Conservation (phyloP, 257 asterid species). For the Agastache rugosa region DNA sequence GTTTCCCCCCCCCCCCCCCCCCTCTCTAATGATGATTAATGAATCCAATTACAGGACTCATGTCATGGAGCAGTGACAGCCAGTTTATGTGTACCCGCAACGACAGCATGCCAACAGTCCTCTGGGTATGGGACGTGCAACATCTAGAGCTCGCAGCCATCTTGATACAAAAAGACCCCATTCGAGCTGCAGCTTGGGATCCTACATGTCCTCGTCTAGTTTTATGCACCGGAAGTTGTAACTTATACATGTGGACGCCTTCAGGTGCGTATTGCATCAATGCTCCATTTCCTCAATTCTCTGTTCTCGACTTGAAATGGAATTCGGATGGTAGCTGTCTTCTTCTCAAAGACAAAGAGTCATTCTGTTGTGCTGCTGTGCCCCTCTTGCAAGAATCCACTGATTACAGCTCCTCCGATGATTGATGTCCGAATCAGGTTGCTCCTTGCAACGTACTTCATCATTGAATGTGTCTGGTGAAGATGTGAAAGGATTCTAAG, state of each 20-base stretch:
- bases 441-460: neutral
- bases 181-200: slow-evolving; percentile 95
- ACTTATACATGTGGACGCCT: slow-evolving; percentile 98
- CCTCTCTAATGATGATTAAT: neutral
- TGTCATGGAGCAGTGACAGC: slow-evolving; percentile 96
- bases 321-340: slow-evolving; percentile 86
- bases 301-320: slow-evolving; percentile 84
- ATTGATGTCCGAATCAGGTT: slow-evolving; percentile 39
- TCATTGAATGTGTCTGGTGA: neutral
- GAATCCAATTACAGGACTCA: slow-evolving; percentile 63
- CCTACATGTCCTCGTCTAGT: slow-evolving; percentile 82
- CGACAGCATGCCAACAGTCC: slow-evolving; percentile 92
- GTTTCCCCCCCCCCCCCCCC: neutral
- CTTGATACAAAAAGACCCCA: slow-evolving; percentile 88
- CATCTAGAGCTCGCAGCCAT: slow-evolving; percentile 90
- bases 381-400: slow-evolving; percentile 84
- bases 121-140: slow-evolving; percentile 97
- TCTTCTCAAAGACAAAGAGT: slow-evolving; percentile 84
- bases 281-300: slow-evolving; percentile 72
- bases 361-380: slow-evolving; percentile 87
- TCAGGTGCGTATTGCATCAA: slow-evolving; percentile 87
- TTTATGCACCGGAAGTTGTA: slow-evolving; percentile 79
- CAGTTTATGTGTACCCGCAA: slow-evolving; percentile 87
- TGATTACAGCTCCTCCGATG: slow-evolving; percentile 93
- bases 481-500: neutral